These are phyloP conservation scores for Hypholoma fasciculare DNA, from an alignment of 768 basidiomycete genomes.

Conservation along the genomic window DNA sequence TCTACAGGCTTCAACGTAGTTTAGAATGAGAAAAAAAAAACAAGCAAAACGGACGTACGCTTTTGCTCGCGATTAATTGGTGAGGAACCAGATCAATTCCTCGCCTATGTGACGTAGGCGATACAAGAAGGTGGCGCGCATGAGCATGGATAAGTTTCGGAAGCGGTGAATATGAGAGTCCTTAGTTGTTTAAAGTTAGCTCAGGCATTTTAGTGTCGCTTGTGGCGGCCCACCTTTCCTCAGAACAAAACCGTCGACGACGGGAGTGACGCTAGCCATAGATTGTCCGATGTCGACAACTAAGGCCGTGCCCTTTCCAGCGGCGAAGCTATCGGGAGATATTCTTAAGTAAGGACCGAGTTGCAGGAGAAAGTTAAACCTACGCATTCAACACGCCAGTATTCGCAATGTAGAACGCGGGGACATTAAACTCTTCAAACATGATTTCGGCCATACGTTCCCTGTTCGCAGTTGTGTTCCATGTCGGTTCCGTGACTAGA, in stretches of 20 bases:
- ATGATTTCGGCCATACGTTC: slow-evolving; percentile 96
- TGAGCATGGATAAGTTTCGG: slow-evolving; percentile 82
- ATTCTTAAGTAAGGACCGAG: neutral
- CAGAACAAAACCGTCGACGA: slow-evolving; percentile 97
- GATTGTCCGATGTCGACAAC: slow-evolving; percentile 93
- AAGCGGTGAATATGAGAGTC: slow-evolving; percentile 72
- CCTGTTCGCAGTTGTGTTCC: slow-evolving; percentile 92
- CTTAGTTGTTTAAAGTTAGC: slow-evolving; percentile 36
- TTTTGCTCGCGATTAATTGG: slow-evolving; percentile 86
- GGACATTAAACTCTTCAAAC: slow-evolving; percentile 94
- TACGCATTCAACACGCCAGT: slow-evolving; percentile 93
- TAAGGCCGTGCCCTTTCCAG: slow-evolving; percentile 95
- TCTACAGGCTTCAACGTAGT: slow-evolving; percentile 63
- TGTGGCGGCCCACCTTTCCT: slow-evolving; percentile 67
- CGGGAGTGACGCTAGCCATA: slow-evolving; percentile 88
- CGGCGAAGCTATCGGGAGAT: slow-evolving; percentile 70
- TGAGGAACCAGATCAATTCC: slow-evolving; percentile 78
- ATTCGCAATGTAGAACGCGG: slow-evolving; percentile 96
- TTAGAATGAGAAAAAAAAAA: slow-evolving; percentile 2
- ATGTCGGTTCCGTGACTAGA: slow-evolving; percentile 92
- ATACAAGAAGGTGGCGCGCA: slow-evolving; percentile 65
- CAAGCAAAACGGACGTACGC: slow-evolving; percentile 36
- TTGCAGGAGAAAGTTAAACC: slow-evolving; percentile 20
- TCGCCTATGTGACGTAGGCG: slow-evolving; percentile 46
- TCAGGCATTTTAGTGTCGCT: neutral